phyloP scores from a whole-genome alignment of 176 grass and related monocot species.

The Musa acuminata region DNA sequence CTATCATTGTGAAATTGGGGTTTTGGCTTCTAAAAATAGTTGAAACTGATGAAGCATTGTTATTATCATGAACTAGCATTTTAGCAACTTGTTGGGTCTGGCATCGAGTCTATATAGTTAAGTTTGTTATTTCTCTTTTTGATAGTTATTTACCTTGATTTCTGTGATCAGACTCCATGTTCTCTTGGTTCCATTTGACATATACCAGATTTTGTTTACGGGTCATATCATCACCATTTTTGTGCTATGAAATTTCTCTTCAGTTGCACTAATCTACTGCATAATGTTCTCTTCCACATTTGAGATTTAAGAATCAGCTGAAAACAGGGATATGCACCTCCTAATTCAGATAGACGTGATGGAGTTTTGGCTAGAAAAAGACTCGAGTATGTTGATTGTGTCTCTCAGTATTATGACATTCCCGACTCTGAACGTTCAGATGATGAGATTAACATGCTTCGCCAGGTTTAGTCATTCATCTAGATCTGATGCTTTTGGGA shows the following conservation, averaged over 20 bases:
- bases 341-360: conserved; percentile 85
- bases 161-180: no score
- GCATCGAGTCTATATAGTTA: no score
- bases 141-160: no score
- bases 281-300: conserved; percentile 16
- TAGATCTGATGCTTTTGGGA: neutral
- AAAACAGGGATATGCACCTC: conserved; percentile 94
- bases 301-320: conserved; percentile 75
- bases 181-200: no score
- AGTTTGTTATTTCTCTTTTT: no score
- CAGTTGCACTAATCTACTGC: neutral
- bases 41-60: no score
- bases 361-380: conserved; percentile 88
- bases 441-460: conserved; percentile 99
- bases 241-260: neutral
- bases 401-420: conserved; percentile 94
- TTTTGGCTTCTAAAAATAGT: no score
- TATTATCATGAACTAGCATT: no score
- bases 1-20: no score
- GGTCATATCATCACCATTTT: neutral
- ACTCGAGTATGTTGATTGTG: conserved; percentile 93
- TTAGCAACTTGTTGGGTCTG: no score
- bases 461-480: conserved; percentile 39
- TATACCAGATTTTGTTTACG: no score
- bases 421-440: conserved; percentile 73